These are phyloP conservation scores for Amyloporia xantha DNA, from an alignment of 768 basidiomycete genomes.

Conservation along the genomic window DNA sequence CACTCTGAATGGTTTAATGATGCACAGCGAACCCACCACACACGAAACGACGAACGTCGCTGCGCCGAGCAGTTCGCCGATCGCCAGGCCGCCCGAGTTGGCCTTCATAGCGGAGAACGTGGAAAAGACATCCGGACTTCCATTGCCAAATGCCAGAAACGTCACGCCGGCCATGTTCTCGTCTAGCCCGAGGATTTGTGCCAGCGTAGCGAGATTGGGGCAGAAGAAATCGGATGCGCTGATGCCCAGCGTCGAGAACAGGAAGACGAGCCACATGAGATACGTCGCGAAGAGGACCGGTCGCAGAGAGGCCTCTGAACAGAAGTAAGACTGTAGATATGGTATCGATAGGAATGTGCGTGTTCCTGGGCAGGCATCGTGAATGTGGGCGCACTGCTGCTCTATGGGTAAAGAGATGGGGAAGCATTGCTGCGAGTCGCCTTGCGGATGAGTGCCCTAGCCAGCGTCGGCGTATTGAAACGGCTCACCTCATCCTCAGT, in stretches of 20 bases:
- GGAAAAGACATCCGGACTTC: constrained; percentile 92
- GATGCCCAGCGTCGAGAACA: constrained; percentile 95
- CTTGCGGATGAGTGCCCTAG: neutral
- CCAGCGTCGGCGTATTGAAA: neutral
- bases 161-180: constrained; percentile 96
- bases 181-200: constrained; percentile 77
- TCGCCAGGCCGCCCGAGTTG: constrained; percentile 80
- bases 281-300: constrained; percentile 58
- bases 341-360: constrained; percentile 63
- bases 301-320: constrained; percentile 46
- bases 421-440: constrained; percentile 56
- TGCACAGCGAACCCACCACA: constrained; percentile 96
- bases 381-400: constrained; percentile 63
- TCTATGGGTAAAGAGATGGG: constrained; percentile 48
- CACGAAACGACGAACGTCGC: constrained; percentile 94
- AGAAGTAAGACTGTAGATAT: constrained; percentile 69
- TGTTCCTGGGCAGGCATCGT: constrained; percentile 46
- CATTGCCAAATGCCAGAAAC: constrained; percentile 95
- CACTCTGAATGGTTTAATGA: constrained; percentile 92
- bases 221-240: constrained; percentile 97
- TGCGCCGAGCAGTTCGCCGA: constrained; percentile 93
- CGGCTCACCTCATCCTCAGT: constrained; percentile 3
- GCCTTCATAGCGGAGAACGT: constrained; percentile 91
- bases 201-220: constrained; percentile 88
- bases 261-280: constrained; percentile 77